Percentiles rank a stretch among this genome's conserved stretches.
These are phyloP conservation scores for Stagonosporopsis vannaccii DNA, from an alignment of 2,329 filamentous ascomycete genomes.

Conservation along the genomic window DNA sequence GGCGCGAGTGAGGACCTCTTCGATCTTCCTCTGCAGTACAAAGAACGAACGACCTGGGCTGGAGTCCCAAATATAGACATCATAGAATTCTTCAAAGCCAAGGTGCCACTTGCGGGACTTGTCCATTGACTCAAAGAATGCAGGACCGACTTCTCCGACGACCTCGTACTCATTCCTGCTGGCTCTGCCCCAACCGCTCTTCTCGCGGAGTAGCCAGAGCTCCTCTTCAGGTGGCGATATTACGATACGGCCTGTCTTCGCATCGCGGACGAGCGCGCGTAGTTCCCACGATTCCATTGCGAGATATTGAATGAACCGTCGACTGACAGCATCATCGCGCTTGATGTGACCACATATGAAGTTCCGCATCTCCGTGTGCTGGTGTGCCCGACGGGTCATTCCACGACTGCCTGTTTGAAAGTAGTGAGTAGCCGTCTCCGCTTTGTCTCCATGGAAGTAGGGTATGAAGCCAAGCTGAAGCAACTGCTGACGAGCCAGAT, in stretches of 20 bases:
- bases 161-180: slow-evolving; percentile 49
- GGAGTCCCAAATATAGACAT: slow-evolving; percentile 54
- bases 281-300: slow-evolving; percentile 49
- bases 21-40: slow-evolving; percentile 41
- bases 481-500: slow-evolving; percentile 50
- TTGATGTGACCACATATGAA: slow-evolving; percentile 55
- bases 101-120: slow-evolving; percentile 48
- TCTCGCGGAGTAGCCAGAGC: slow-evolving; percentile 51
- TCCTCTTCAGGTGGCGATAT: slow-evolving; percentile 49
- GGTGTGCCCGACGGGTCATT: slow-evolving; percentile 44
- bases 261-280: slow-evolving; percentile 53
- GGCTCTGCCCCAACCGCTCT: slow-evolving; percentile 51
- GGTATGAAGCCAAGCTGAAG: slow-evolving; percentile 52
- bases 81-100: slow-evolving; percentile 54
- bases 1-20: slow-evolving; percentile 49
- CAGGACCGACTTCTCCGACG: slow-evolving; percentile 43
- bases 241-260: slow-evolving; percentile 49
- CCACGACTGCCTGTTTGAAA: slow-evolving; percentile 45
- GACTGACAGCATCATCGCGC: slow-evolving; percentile 51
- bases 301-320: slow-evolving; percentile 54
- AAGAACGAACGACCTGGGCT: slow-evolving; percentile 43
- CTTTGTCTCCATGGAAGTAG: slow-evolving; percentile 45
- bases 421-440: slow-evolving; percentile 42
- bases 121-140: slow-evolving; percentile 54
- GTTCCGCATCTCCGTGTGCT: slow-evolving; percentile 49